phyloP scores from a whole-genome alignment of 768 basidiomycete species.

The Pleurotus platypus region DNA sequence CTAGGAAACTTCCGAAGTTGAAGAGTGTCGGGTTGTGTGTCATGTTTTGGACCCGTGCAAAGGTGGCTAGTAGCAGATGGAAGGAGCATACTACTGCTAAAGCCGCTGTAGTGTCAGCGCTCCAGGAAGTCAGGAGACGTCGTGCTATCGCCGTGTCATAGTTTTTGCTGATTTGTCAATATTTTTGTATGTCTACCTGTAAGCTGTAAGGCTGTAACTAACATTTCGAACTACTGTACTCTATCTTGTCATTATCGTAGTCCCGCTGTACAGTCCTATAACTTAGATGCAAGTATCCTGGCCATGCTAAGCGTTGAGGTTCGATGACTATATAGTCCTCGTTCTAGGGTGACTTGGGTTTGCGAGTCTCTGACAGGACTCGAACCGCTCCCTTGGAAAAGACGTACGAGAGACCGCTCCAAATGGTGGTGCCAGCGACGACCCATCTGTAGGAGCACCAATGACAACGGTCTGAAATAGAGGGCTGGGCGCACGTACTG shows the following conservation, averaged over 20 bases:
- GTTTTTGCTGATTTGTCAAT: too few species aligned
- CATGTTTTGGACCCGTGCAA: conserved; percentile 61
- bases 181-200: too few species aligned
- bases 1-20: conserved; percentile 44
- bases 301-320: too few species aligned
- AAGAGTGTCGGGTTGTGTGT: conserved; percentile 55
- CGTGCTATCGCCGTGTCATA: conserved; percentile 23
- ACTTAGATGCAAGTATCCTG: too few species aligned
- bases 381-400: conserved; percentile 74
- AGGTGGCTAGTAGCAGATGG: conserved; percentile 64
- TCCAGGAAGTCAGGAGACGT: conserved; percentile 65
- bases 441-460: conserved; percentile 51
- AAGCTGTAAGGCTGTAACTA: too few species aligned
- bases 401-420: conserved; percentile 85
- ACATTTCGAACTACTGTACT: too few species aligned
- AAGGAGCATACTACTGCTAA: conserved; percentile 57
- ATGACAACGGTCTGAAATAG: neutral
- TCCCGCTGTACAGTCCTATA: too few species aligned
- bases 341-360: conserved; percentile 5
- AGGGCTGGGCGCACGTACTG: conserved; percentile 53
- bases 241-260: too few species aligned
- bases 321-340: too few species aligned
- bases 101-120: conserved; percentile 57
- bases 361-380: conserved; percentile 39
- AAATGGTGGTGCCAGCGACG: conserved; percentile 88